Evolutionary conservation across 805 yeast species (phyloP).

Genomic region (Maudiozyma saulgeensis): DNA sequence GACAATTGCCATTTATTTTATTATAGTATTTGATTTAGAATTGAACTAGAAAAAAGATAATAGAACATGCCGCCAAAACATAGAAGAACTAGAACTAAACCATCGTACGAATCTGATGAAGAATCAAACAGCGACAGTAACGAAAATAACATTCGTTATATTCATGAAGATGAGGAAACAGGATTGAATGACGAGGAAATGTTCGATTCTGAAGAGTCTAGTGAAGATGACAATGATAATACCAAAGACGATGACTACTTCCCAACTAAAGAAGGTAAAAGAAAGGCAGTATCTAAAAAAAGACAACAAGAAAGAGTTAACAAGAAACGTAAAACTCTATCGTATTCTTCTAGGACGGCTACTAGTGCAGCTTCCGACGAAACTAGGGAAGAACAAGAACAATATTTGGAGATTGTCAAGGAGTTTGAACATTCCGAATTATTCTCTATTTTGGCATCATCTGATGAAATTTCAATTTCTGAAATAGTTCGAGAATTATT

Average conservation of each 20-base stretch:
- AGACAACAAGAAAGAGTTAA: background rate
- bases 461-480: constrained; percentile 39
- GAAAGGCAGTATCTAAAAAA: constrained; percentile 3
- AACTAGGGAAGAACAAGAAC: constrained; percentile 18
- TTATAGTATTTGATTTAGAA: too few relatives aligned
- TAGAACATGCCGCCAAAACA: background rate
- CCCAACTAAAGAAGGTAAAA: constrained; percentile 6
- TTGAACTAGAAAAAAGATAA: background rate
- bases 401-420: constrained; percentile 31
- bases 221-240: constrained; percentile 5
- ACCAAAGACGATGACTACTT: constrained; percentile 20
- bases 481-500: constrained; percentile 53
- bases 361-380: background rate
- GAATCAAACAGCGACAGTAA: constrained; percentile 5
- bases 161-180: background rate
- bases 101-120: constrained; percentile 1
- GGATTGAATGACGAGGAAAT: constrained; percentile 10
- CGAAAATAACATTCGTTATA: background rate
- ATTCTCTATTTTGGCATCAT: constrained; percentile 42
- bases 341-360: background rate
- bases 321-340: constrained; percentile 2
- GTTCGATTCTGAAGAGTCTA: constrained; percentile 4
- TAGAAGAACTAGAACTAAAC: background rate
- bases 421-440: constrained; percentile 39
- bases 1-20: too few relatives aligned